A percentile compares a stretch with the other conserved stretches of the same genome.
Evolutionary conservation across 176 grass and related monocot species (phyloP).

Genomic region (Lolium rigidum): DNA sequence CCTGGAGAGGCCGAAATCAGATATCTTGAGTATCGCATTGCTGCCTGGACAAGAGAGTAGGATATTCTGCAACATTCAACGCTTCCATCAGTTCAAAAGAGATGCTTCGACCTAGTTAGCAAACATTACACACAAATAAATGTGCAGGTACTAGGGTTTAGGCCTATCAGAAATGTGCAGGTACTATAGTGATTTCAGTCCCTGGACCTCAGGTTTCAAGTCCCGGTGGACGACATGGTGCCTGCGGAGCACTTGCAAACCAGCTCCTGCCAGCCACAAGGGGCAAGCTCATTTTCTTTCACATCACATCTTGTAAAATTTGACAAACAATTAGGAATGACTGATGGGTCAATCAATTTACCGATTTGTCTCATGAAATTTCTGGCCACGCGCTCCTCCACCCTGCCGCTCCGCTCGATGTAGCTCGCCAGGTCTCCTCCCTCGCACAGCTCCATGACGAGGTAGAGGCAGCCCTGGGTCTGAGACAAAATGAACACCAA

Average conservation of each 20-base stretch:
- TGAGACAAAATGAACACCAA: neutral
- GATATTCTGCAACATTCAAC: conserved; percentile 49
- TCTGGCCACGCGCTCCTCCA: conserved; percentile 45
- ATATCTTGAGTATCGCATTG: conserved; percentile 58
- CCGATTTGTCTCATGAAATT: conserved; percentile 63
- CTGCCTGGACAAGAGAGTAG: conserved; percentile 45
- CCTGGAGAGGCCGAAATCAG: conserved; percentile 73
- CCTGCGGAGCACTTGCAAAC: conserved; percentile 51
- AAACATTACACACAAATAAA: neutral
- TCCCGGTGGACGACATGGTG: conserved; percentile 72
- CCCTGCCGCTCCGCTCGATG: conserved; percentile 42
- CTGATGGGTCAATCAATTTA: neutral
- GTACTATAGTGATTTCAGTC: neutral
- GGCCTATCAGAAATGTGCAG: no score
- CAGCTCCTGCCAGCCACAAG: conserved; percentile 67
- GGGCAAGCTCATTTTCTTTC: conserved; percentile 20
- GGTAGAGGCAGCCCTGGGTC: conserved; percentile 49
- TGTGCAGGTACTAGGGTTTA: no score
- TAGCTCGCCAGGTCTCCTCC: conserved; percentile 52
- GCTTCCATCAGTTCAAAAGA: neutral
- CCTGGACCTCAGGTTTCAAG: conserved; percentile 65
- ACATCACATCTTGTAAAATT: conserved; percentile 2
- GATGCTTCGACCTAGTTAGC: no score
- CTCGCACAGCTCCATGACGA: conserved; percentile 59
- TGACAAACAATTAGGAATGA: neutral